Evolutionary conservation across 495 filamentous ascomycete species (phyloP).

Genomic region (Rostrohypoxylon terebratum): DNA sequence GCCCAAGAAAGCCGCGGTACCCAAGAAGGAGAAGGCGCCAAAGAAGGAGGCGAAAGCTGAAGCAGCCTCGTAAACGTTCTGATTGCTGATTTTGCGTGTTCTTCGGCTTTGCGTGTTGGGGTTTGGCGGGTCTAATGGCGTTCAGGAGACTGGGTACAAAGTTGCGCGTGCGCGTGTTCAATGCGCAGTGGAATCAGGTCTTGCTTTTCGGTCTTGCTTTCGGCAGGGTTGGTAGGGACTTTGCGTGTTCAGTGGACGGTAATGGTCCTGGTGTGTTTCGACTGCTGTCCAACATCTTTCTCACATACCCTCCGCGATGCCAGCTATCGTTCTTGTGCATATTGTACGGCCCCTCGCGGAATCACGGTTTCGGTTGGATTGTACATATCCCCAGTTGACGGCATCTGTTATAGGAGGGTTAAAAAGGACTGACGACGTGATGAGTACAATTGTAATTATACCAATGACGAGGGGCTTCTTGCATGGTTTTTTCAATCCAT

Average conservation of each 20-base stretch:
- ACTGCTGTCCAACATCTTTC: constrained; percentile 22
- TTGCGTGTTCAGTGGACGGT: constrained; percentile 19
- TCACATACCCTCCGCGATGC: constrained; percentile 28
- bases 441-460: constrained; percentile 56
- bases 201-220: constrained; percentile 41
- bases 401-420: constrained; percentile 33
- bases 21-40: constrained; percentile 73
- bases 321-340: constrained; percentile 28
- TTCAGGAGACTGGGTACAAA: constrained; percentile 48
- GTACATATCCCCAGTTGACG: constrained; percentile 46
- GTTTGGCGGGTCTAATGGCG: constrained; percentile 47
- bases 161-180: constrained; percentile 39
- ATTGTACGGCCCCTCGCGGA: constrained; percentile 27
- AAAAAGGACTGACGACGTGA: constrained; percentile 49
- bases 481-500: constrained; percentile 39
- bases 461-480: constrained; percentile 41
- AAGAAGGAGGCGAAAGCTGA: constrained; percentile 71
- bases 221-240: constrained; percentile 39
- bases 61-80: constrained; percentile 51
- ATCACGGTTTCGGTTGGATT: constrained; percentile 45
- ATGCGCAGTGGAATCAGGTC: constrained; percentile 41
- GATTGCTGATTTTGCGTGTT: constrained; percentile 37
- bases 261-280: constrained; percentile 29
- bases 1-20: constrained; percentile 67
- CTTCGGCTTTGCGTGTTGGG: constrained; percentile 39